These are phyloP conservation scores for Cutaneotrichosporon mucoides DNA, from an alignment of 1,284 basidiomycete genomes.

Conservation along the genomic window DNA sequence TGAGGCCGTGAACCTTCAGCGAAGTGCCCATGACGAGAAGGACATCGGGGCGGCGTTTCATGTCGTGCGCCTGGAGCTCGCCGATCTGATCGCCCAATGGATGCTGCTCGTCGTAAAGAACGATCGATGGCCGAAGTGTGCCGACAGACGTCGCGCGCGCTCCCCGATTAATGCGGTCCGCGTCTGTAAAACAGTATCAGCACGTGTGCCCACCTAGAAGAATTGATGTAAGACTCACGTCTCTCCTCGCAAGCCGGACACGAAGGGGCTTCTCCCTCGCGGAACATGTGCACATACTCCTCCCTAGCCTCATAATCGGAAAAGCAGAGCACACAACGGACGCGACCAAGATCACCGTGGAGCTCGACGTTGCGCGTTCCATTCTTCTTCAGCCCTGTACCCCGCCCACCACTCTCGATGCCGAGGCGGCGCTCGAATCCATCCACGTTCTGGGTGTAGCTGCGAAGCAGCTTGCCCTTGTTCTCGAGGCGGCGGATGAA, in stretches of 20 bases:
- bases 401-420: constrained; percentile 61
- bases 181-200: constrained; percentile 2
- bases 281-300: constrained; percentile 62
- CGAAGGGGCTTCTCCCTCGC: constrained; percentile 65
- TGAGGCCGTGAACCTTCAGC: constrained; percentile 86
- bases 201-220: not conserved
- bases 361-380: constrained; percentile 79
- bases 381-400: constrained; percentile 55
- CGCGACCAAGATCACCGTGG: constrained; percentile 85
- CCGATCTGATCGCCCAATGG: constrained; percentile 84
- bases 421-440: constrained; percentile 81
- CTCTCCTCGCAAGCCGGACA: constrained; percentile 75
- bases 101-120: constrained; percentile 84
- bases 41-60: constrained; percentile 75
- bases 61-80: constrained; percentile 65
- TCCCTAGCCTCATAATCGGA: constrained; percentile 65
- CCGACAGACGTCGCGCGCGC: constrained; percentile 74
- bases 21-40: constrained; percentile 95
- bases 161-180: constrained; percentile 56
- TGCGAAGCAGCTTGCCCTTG: constrained; percentile 78
- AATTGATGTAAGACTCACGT: constrained; percentile 57
- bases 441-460: constrained; percentile 95
- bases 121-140: constrained; percentile 76
- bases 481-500: constrained; percentile 80
- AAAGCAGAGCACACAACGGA: constrained; percentile 76